Evolutionary conservation across 2,329 filamentous ascomycete genomes (phyloP).

Genomic region (Fusarium illudens): DNA sequence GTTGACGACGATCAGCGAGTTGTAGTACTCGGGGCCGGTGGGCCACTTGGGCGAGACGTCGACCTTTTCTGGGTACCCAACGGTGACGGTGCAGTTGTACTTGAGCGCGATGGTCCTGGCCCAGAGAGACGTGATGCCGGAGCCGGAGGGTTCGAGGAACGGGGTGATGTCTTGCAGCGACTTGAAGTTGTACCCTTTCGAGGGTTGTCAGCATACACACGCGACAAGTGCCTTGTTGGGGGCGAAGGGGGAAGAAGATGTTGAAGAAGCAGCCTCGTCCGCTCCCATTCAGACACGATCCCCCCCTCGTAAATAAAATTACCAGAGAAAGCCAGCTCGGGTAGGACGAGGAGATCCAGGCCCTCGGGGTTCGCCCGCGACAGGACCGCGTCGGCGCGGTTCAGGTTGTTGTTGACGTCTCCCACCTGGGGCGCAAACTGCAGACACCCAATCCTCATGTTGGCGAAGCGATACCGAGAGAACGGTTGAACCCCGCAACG

Average conservation of each 20-base stretch:
- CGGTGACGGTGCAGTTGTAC: conserved; percentile 72
- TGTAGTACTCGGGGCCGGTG: conserved; percentile 62
- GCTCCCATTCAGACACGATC: background rate
- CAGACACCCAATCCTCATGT: conserved; percentile 74
- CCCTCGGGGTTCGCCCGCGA: conserved; percentile 58
- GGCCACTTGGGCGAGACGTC: conserved; percentile 62
- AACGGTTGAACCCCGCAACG: conserved; percentile 11
- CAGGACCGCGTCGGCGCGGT: conserved; percentile 57
- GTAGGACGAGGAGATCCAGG: conserved; percentile 77
- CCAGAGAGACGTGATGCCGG: conserved; percentile 76
- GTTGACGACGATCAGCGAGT: conserved; percentile 63
- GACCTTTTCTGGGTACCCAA: conserved; percentile 78
- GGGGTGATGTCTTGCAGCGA: conserved; percentile 73
- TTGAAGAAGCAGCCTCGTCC: background rate
- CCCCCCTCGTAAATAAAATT: conserved; percentile 33
- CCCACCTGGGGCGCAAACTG: conserved; percentile 78
- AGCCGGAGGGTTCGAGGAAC: conserved; percentile 71
- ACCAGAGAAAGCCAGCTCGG: conserved; percentile 81
- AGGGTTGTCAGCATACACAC: conserved; percentile 2
- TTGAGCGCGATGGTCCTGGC: conserved; percentile 71
- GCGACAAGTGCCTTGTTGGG: background rate
- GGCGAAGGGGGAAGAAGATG: background rate
- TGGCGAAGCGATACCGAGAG: conserved; percentile 23
- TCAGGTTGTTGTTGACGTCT: conserved; percentile 71
- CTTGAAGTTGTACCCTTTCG: conserved; percentile 78